Percentiles rank a stretch among this genome's conserved stretches.
These are phyloP conservation scores for Gastroboletus turbinatus DNA, from an alignment of 1,284 basidiomycete genomes.

Conservation along the genomic window DNA sequence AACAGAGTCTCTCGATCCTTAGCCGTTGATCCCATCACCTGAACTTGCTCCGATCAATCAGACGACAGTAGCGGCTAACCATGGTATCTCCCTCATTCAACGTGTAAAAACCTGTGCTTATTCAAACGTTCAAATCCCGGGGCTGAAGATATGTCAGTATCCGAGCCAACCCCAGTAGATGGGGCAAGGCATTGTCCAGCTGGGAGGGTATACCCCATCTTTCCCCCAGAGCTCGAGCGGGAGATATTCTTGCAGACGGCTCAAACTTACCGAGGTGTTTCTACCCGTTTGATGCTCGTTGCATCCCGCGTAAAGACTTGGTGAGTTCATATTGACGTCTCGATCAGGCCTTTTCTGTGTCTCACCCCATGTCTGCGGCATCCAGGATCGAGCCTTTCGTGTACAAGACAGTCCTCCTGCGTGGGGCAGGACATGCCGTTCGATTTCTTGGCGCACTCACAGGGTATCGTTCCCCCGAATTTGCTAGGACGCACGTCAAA, in stretches of 20 bases:
- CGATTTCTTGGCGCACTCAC: slow-evolving; percentile 3
- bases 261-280: slow-evolving; percentile 4
- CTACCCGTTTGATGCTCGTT: slow-evolving; percentile 16
- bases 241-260: slow-evolving; percentile 19
- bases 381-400: slow-evolving; percentile 21
- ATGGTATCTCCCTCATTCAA: neutral
- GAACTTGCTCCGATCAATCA: neutral
- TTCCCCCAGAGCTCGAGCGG: slow-evolving; percentile 23
- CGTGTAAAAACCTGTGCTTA: neutral
- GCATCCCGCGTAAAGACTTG: slow-evolving; percentile 18
- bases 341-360: neutral
- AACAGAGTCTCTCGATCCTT: no score
- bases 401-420: slow-evolving; percentile 14
- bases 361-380: neutral
- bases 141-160: neutral
- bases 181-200: neutral
- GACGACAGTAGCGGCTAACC: neutral
- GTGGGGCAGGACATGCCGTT: slow-evolving; percentile 1
- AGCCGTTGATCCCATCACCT: no score
- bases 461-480: neutral
- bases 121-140: neutral
- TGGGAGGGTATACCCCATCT: neutral
- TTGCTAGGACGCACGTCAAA: slow-evolving; percentile 6
- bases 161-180: neutral
- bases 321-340: slow-evolving; percentile 3